phyloP scores from a whole-genome alignment of 495 filamentous ascomycete genomes.

The Penicillium chermesinum region DNA sequence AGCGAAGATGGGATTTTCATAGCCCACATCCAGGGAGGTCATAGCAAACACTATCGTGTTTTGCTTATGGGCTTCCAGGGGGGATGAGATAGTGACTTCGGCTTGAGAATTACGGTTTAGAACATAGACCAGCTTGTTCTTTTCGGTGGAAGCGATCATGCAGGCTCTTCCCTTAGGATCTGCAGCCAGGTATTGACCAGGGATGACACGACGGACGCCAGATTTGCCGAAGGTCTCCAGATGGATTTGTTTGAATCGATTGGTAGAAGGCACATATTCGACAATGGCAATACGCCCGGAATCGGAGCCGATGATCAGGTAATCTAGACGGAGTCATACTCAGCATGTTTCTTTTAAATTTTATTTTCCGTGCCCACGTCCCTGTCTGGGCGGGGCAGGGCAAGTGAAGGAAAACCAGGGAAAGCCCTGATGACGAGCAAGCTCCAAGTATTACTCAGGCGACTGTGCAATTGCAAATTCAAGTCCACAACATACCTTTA shows the following conservation, averaged over 20 bases:
- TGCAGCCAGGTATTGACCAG: slow-evolving; percentile 88
- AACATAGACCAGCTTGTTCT: slow-evolving; percentile 99
- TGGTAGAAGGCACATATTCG: slow-evolving; percentile 83
- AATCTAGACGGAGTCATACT: slow-evolving; percentile 64
- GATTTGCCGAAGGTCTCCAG: slow-evolving; percentile 98
- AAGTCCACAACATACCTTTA: slow-evolving; percentile 73
- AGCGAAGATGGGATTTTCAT: slow-evolving; percentile 94
- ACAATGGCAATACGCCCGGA: slow-evolving; percentile 91
- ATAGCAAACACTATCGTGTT: slow-evolving; percentile 86
- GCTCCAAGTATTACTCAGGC: slow-evolving; percentile 94
- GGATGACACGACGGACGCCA: slow-evolving; percentile 88
- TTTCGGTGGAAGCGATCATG: slow-evolving; percentile 89
- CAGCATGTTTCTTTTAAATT: slow-evolving; percentile 53
- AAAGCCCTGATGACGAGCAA: slow-evolving; percentile 52
- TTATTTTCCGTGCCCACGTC: no score
- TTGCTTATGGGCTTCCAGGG: slow-evolving; percentile 95
- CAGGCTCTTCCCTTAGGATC: slow-evolving; percentile 95
- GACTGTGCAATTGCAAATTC: slow-evolving; percentile 52
- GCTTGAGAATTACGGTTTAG: slow-evolving; percentile 92
- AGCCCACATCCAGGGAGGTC: slow-evolving; percentile 85
- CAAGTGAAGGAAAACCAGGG: slow-evolving; percentile 30
- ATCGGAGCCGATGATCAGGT: slow-evolving; percentile 91
- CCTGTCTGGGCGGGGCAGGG: slow-evolving; percentile 44
- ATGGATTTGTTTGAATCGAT: slow-evolving; percentile 83
- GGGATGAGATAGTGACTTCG: slow-evolving; percentile 92